phyloP scores from a whole-genome alignment of 352 stramenopile species.

The Peronosclerospora sorghi region DNA sequence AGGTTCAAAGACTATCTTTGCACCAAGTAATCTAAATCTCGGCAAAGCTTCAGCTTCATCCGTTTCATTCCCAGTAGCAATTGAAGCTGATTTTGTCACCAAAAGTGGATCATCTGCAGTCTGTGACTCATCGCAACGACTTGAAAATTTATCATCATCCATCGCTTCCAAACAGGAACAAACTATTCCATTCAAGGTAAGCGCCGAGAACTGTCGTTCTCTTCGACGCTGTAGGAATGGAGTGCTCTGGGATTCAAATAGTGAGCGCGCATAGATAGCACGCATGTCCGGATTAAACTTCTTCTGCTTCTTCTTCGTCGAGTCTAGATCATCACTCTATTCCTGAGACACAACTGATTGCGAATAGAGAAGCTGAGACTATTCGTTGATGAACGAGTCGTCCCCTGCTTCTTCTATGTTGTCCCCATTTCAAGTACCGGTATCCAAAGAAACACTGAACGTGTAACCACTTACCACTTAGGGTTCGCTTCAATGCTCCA shows the following conservation, averaged over 20 bases:
- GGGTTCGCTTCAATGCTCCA: constrained; percentile 47
- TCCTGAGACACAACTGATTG: constrained; percentile 25
- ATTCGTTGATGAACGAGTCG: constrained; percentile 76
- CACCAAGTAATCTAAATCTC: constrained; percentile 19
- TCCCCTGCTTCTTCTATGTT: constrained; percentile 37
- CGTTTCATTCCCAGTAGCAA: constrained; percentile 3
- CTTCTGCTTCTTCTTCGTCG: constrained; percentile 22
- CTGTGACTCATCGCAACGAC: too few relatives aligned
- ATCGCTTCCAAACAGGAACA: constrained; percentile 47
- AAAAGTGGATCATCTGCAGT: neutral
- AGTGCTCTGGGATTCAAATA: constrained; percentile 49
- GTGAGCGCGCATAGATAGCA: constrained; percentile 58
- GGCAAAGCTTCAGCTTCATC: constrained; percentile 12
- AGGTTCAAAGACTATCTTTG: neutral
- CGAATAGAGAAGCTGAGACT: constrained; percentile 71
- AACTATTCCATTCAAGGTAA: constrained; percentile 54
- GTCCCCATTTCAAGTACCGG: constrained; percentile 56
- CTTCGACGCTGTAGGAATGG: constrained; percentile 22
- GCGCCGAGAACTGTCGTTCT: constrained; percentile 20
- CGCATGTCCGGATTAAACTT: constrained; percentile 47
- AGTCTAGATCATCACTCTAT: constrained; percentile 3
- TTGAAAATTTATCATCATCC: constrained; percentile 3
- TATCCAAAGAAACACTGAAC: constrained; percentile 84
- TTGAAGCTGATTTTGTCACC: constrained; percentile 1
- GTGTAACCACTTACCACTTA: constrained; percentile 65